Evolutionary conservation across 495 filamentous ascomycete species (phyloP).

Genomic region (Bacidia gigantensis): DNA sequence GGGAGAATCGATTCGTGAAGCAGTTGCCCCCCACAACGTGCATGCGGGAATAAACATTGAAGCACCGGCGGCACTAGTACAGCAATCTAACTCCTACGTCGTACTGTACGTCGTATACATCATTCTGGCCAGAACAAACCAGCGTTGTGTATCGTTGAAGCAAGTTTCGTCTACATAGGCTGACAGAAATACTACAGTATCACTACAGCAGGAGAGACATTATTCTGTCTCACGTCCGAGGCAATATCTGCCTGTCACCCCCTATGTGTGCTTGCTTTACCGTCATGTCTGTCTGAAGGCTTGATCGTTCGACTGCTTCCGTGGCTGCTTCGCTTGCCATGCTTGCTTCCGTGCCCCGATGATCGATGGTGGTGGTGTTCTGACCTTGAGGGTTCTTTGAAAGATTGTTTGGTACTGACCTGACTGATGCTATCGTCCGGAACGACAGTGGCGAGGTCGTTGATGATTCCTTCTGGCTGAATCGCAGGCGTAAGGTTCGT

Average conservation of each 20-base stretch:
- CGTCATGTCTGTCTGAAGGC: constrained; percentile 13
- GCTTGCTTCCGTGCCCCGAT: constrained; percentile 1
- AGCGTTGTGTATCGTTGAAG: too few species aligned
- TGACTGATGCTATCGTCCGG: constrained; percentile 58
- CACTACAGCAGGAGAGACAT: too few species aligned
- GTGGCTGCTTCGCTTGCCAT: neutral
- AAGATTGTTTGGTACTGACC: constrained; percentile 34
- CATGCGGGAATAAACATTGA: neutral
- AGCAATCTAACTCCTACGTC: too few species aligned
- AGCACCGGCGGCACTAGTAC: neutral
- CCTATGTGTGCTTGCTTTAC: neutral
- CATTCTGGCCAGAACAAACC: too few species aligned
- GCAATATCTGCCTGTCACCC: neutral
- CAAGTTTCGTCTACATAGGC: too few species aligned
- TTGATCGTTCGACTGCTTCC: constrained; percentile 28
- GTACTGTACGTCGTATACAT: too few species aligned
- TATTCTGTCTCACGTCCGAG: too few species aligned
- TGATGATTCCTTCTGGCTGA: constrained; percentile 24
- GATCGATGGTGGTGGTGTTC: neutral
- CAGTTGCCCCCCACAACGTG: neutral
- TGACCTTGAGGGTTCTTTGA: neutral
- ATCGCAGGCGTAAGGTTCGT: constrained; percentile 12
- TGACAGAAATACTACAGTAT: too few species aligned
- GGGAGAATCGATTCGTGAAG: neutral
- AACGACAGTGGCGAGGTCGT: constrained; percentile 32